Percentiles rank a stretch among this genome's conserved stretches.
These are phyloP conservation scores for Macrophomina tecta DNA, from an alignment of 2,329 filamentous ascomycete genomes.

Conservation along the genomic window DNA sequence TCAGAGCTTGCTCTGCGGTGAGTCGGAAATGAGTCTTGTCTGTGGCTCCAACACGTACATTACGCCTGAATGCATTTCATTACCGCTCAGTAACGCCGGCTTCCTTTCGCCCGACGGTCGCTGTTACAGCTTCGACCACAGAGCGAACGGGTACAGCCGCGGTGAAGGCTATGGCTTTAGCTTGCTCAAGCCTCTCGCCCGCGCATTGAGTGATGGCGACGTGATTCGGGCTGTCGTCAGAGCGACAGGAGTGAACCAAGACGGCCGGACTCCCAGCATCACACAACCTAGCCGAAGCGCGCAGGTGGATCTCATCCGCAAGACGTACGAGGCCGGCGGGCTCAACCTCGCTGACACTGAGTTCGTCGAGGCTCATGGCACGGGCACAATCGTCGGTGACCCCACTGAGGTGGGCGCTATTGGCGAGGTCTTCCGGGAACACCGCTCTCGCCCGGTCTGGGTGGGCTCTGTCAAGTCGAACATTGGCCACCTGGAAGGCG, in stretches of 20 bases:
- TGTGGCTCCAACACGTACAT: constrained; percentile 2
- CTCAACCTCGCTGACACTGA: constrained; percentile 32
- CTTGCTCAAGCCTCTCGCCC: constrained; percentile 62
- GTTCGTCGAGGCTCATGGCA: constrained; percentile 53
- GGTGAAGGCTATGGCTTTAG: constrained; percentile 67
- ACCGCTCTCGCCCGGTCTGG: constrained; percentile 7
- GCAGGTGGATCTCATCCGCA: constrained; percentile 43
- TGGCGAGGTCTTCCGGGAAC: constrained; percentile 1
- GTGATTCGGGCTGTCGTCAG: constrained; percentile 53
- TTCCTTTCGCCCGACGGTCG: constrained; percentile 44
- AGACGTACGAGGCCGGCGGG: constrained; percentile 45
- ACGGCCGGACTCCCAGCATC: constrained; percentile 58
- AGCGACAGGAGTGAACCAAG: constrained; percentile 51
- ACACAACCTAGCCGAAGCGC: constrained; percentile 62
- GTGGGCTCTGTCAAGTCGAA: constrained; percentile 36
- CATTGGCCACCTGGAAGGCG: constrained; percentile 41
- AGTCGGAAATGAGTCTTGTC: constrained; percentile 29
- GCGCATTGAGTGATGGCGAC: constrained; percentile 65
- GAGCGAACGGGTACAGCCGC: constrained; percentile 68
- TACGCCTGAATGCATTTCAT: constrained; percentile 30
- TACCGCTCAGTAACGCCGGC: constrained; percentile 32
- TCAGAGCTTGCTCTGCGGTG: constrained; percentile 36
- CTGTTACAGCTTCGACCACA: constrained; percentile 51
- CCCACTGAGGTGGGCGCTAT: constrained; percentile 37
- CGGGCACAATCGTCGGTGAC: constrained; percentile 62